Evolutionary conservation across 2,329 filamentous ascomycete species (phyloP).

Genomic region (Hypoxylon sp.): DNA sequence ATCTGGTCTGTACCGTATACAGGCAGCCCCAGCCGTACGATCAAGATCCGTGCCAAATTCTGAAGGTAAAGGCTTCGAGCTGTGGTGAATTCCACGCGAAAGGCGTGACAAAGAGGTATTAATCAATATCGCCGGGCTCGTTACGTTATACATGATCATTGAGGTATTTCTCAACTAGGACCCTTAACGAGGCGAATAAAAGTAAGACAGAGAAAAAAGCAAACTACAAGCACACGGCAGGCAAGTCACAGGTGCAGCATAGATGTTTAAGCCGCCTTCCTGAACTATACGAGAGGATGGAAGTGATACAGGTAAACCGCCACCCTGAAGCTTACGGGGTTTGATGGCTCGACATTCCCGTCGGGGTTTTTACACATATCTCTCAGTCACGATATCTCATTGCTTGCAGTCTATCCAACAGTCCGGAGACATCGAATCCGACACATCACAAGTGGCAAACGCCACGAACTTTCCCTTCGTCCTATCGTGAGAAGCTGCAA

Average conservation of each 20-base stretch:
- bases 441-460: not conserved
- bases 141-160: constrained; percentile 13
- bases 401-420: not conserved
- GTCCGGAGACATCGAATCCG: not conserved
- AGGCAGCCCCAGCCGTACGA: not conserved
- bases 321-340: not conserved
- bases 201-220: not conserved
- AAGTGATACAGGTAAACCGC: not conserved
- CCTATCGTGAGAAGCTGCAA: not conserved
- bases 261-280: not conserved
- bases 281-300: not conserved
- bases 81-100: not conserved
- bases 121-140: constrained; percentile 6
- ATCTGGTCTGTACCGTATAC: not conserved
- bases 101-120: not conserved
- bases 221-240: not conserved
- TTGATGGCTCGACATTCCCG: too few species aligned
- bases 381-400: not conserved
- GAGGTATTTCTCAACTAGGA: constrained; percentile 19
- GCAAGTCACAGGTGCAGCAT: not conserved
- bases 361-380: not conserved
- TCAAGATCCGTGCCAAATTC: not conserved
- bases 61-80: not conserved
- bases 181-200: not conserved
- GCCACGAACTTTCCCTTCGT: not conserved